phyloP scores from a whole-genome alignment of 73 alveolate species.

The Symbiodinium pilosum region DNA sequence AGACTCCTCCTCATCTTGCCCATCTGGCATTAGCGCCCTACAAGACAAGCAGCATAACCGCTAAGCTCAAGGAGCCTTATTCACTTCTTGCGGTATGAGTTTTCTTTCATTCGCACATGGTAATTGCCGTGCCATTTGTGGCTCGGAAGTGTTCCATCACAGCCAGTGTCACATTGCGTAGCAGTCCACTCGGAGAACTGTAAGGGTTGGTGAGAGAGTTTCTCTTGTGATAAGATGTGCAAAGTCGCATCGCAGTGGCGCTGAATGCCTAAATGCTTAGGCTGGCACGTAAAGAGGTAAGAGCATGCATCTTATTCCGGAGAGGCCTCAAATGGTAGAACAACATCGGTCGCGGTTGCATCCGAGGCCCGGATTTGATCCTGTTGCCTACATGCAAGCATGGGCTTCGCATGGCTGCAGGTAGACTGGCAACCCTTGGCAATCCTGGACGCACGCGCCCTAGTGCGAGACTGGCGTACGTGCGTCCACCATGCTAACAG shows the following conservation, averaged over 20 bases:
- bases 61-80: too few relatives aligned
- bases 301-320: neutral
- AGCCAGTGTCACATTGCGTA: too few relatives aligned
- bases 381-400: neutral
- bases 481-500: neutral
- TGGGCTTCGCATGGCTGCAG: neutral
- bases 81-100: too few relatives aligned
- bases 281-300: neutral
- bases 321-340: constrained; percentile 58
- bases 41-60: neutral
- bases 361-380: neutral
- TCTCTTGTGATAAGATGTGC: too few relatives aligned
- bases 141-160: too few relatives aligned
- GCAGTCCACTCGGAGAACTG: too few relatives aligned
- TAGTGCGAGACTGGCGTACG: neutral
- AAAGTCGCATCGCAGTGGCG: too few relatives aligned
- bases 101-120: too few relatives aligned
- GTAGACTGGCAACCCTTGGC: constrained; percentile 57
- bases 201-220: too few relatives aligned
- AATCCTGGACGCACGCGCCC: constrained; percentile 4
- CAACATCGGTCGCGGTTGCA: neutral
- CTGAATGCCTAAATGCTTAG: too few relatives aligned
- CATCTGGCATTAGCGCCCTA: neutral
- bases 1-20: too few relatives aligned
- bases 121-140: too few relatives aligned